Evolutionary conservation across 345 rosid species (phyloP), one percentile per base, ranked within the genome.

Genomic region (Schrenkiella parvula): DNA sequence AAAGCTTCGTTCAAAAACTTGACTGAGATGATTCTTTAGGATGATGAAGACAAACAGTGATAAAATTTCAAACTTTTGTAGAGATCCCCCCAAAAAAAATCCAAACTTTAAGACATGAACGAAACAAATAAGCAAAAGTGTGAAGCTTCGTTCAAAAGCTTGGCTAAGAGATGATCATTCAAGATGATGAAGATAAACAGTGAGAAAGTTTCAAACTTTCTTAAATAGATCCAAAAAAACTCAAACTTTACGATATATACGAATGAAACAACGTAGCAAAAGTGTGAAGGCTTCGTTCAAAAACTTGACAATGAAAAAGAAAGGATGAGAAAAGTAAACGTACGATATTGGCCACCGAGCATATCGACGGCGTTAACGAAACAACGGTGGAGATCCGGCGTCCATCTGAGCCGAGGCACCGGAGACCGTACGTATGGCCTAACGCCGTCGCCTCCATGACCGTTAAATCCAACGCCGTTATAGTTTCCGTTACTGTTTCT

Each of bases 371-470:
- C 99, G 80, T 85, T 84, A 81, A 95, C 84, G 71, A 95, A 95
- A 60, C 93, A 85, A 68, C 80, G 93, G 77, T 95, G 99, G 58
- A 95, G 98, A 46, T 92, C 98, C 17, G 99, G 96, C 13, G 99
- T 95, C 99, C 99, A 95, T 78, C 97, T 79, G 66, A 95, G 75
- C 3, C 99, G 87, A 64, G 98, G 96, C 32, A 91, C 87, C 32
- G 91, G 93, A 23, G 99, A 95, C 66, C 99, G 84, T 72, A 89
- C 71, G 73, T 95, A 91, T 18, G 88, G 95, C 67, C 99, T 84
- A 57, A 91, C 97, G n/a, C 86, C 79, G 8, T 92, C 92, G 72
- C 82, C 37, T 44, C 77, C 77, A 57, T 66, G 46, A 77, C 77
- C 66, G 38, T 60, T 68, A 42, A 38, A 61, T 2, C 64, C 42